These are phyloP conservation scores for Trichoderma gracile DNA, from an alignment of 2,329 filamentous ascomycete genomes.

Conservation along the genomic window DNA sequence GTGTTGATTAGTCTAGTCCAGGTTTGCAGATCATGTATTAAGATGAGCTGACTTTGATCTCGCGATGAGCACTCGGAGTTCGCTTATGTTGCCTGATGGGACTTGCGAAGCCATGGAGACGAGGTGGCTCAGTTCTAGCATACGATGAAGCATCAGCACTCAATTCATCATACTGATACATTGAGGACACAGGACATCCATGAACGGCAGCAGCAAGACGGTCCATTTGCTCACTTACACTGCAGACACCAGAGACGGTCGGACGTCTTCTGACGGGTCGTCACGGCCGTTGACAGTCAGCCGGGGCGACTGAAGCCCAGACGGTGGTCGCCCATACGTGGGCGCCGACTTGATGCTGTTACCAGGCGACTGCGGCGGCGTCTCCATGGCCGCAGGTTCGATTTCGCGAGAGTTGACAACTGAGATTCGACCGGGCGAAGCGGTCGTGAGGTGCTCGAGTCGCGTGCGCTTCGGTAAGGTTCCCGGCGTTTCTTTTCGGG, in stretches of 20 bases:
- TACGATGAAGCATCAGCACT: not conserved
- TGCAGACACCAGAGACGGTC: conserved; percentile 16
- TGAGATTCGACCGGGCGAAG: not conserved
- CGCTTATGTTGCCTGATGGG: conserved; percentile 59
- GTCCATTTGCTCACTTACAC: conserved; percentile 42
- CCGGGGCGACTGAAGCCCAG: conserved; percentile 34
- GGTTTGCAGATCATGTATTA: not conserved
- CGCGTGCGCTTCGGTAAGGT: not conserved
- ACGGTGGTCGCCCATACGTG: not conserved
- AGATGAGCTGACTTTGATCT: conserved; percentile 52
- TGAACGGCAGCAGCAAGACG: not conserved
- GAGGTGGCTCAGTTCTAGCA: conserved; percentile 47
- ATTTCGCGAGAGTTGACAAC: not conserved
- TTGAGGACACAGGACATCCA: not conserved
- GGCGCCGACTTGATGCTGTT: conserved; percentile 7
- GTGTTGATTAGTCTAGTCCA: conserved; percentile 22
- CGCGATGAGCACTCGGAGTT: conserved; percentile 58
- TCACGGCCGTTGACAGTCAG: conserved; percentile 37
- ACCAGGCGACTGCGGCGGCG: conserved; percentile 26
- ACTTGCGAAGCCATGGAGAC: conserved; percentile 48
- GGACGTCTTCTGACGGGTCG: conserved; percentile 23
- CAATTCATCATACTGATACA: not conserved
- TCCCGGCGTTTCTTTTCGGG: no score
- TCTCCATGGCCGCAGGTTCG: conserved; percentile 29
- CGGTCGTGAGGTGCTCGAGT: not conserved